Evolutionary conservation across 2,329 filamentous ascomycete species (phyloP).

Genomic region (Annulohypoxylon truncatum): DNA sequence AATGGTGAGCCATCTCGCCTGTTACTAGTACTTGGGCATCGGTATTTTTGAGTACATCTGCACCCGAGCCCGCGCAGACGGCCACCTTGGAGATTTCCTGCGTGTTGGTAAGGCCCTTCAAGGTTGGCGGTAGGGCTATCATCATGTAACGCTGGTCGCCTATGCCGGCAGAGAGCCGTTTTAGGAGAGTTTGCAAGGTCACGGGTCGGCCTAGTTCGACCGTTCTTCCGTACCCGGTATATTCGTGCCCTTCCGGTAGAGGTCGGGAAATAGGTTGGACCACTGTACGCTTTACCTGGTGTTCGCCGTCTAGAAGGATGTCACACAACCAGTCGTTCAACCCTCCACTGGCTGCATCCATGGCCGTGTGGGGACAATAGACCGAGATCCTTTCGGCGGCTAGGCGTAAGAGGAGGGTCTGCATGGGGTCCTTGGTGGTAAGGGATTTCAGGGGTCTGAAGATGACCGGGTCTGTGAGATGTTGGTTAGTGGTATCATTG

Average conservation of each 20-base stretch:
- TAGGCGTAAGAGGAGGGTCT: slow-evolving; percentile 83
- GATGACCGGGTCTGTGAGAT: slow-evolving; percentile 84
- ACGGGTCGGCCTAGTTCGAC: slow-evolving; percentile 57
- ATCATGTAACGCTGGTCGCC: slow-evolving; percentile 70
- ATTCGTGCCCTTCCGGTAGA: slow-evolving; percentile 57
- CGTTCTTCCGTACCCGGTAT: slow-evolving; percentile 65
- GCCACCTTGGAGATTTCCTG: slow-evolving; percentile 73
- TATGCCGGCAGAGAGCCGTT: slow-evolving; percentile 71
- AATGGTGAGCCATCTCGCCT: slow-evolving; percentile 93
- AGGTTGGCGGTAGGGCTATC: slow-evolving; percentile 60
- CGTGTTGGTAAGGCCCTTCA: slow-evolving; percentile 51
- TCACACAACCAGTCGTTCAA: slow-evolving; percentile 96
- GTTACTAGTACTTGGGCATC: slow-evolving; percentile 87
- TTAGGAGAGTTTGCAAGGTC: slow-evolving; percentile 58
- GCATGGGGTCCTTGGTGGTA: slow-evolving; percentile 85
- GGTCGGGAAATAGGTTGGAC: slow-evolving; percentile 59
- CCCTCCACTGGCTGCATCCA: slow-evolving; percentile 86
- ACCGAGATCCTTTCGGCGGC: slow-evolving; percentile 91
- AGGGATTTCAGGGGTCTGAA: slow-evolving; percentile 92
- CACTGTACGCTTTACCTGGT: slow-evolving; percentile 54
- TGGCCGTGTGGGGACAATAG: slow-evolving; percentile 94
- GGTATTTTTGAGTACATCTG: slow-evolving; percentile 75
- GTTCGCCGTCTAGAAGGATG: slow-evolving; percentile 71
- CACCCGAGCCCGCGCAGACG: slow-evolving; percentile 91
- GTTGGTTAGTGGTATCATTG: slow-evolving; percentile 17